A percentile compares a stretch with the other conserved stretches of the same genome.
Conservation (phyloP, 1,284 basidiomycete species). For the Phellinidium pouzarii region DNA sequence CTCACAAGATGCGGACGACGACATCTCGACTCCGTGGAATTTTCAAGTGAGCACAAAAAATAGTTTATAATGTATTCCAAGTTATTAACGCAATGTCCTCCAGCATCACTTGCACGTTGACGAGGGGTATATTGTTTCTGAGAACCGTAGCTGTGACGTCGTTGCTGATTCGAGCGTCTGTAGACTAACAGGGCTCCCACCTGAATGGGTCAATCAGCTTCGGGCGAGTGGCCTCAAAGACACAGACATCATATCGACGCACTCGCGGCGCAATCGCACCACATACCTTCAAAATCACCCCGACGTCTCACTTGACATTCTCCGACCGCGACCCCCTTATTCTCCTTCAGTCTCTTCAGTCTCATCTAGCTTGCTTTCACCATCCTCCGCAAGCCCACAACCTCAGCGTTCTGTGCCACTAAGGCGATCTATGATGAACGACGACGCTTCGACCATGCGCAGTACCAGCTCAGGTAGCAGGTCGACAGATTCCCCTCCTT, state of each 20-base stretch:
- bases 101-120: constrained; percentile 77
- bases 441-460: constrained; percentile 41
- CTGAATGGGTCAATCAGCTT: constrained; percentile 46
- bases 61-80: neutral
- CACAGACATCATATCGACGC: constrained; percentile 15
- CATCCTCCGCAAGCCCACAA: neutral
- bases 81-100: constrained; percentile 12
- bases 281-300: constrained; percentile 18
- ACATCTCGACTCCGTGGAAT: constrained; percentile 65
- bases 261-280: constrained; percentile 17
- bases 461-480: constrained; percentile 28
- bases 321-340: constrained; percentile 5
- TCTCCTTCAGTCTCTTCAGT: constrained; percentile 9
- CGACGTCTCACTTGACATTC: constrained; percentile 10
- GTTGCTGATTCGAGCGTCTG: constrained; percentile 11
- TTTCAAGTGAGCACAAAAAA: constrained; percentile 52
- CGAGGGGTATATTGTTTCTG: constrained; percentile 45
- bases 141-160: constrained; percentile 1
- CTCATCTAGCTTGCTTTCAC: constrained; percentile 11
- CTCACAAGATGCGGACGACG: constrained; percentile 43
- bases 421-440: constrained; percentile 59
- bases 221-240: constrained; percentile 19
- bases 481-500: constrained; percentile 1
- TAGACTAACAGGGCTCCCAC: constrained; percentile 63
- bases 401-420: constrained; percentile 38